phyloP scores from a whole-genome alignment of 768 basidiomycete genomes.

The Russula sp. region DNA sequence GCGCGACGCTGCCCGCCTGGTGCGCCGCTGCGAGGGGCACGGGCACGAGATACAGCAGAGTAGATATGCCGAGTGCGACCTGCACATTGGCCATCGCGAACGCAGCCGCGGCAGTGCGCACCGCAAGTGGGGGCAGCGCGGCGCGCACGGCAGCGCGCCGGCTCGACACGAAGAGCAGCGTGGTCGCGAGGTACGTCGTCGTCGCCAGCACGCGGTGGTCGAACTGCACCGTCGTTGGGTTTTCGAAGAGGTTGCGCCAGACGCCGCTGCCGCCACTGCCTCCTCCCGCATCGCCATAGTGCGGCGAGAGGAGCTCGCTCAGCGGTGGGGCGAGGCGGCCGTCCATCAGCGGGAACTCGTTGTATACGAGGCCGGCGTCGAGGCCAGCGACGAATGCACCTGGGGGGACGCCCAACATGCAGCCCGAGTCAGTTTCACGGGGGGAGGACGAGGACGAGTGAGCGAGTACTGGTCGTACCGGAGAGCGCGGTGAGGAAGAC shows the following conservation, averaged over 20 bases:
- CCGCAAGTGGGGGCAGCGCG: slow-evolving; percentile 55
- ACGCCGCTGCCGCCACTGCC: slow-evolving; percentile 63
- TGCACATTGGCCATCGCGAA: slow-evolving; percentile 84
- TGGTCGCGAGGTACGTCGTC: slow-evolving; percentile 70
- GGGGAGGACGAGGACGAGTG: background rate
- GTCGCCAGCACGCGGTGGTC: slow-evolving; percentile 93
- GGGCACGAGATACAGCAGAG: slow-evolving; percentile 88
- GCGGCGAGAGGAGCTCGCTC: slow-evolving; percentile 72
- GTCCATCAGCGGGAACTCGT: slow-evolving; percentile 97
- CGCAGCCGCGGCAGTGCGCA: slow-evolving; percentile 47
- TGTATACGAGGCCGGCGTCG: slow-evolving; percentile 95
- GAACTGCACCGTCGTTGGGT: slow-evolving; percentile 96
- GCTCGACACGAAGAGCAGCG: slow-evolving; percentile 55
- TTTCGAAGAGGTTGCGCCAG: slow-evolving; percentile 97
- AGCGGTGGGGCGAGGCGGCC: slow-evolving; percentile 74
- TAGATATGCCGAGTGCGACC: slow-evolving; percentile 68
- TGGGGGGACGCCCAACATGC: slow-evolving; percentile 28
- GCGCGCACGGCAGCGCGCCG: slow-evolving; percentile 43
- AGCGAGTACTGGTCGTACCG: slow-evolving; percentile 43
- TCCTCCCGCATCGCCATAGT: slow-evolving; percentile 43
- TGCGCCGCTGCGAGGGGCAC: slow-evolving; percentile 88
- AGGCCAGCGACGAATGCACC: slow-evolving; percentile 98
- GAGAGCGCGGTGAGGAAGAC: slow-evolving; percentile 91
- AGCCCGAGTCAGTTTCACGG: background rate
- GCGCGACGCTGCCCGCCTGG: slow-evolving; percentile 88